A percentile compares a stretch with the other conserved stretches of the same genome.
Evolutionary conservation across 192 early-diverging fungal genomes (phyloP).

Genomic region (Entomortierella lignicola): DNA sequence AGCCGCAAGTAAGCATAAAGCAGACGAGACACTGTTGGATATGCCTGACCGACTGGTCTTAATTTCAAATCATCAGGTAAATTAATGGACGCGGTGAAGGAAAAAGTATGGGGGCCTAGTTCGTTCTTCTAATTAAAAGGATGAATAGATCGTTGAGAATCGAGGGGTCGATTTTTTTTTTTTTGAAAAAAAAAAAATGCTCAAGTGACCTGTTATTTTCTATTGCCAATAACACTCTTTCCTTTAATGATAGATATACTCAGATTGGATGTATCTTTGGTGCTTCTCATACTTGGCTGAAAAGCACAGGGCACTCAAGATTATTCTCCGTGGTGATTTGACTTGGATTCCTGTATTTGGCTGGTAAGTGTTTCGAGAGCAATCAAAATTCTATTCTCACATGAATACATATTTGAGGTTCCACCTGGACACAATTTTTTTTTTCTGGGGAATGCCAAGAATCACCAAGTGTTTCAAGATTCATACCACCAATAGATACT

Average conservation of each 20-base stretch:
- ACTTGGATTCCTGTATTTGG: slow-evolving; percentile 90
- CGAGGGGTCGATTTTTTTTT: no score
- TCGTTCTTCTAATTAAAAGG: no score
- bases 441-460: slow-evolving; percentile 41
- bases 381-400: background rate
- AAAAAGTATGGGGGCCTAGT: background rate
- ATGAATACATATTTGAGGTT: background rate
- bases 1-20: slow-evolving; percentile 2
- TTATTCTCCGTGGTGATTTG: slow-evolving; percentile 89
- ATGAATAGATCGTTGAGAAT: no score
- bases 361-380: slow-evolving; percentile 55
- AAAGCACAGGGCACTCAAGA: slow-evolving; percentile 88
- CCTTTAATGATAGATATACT: slow-evolving; percentile 61
- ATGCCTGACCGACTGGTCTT: slow-evolving; percentile 62
- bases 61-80: slow-evolving; percentile 71
- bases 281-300: slow-evolving; percentile 70
- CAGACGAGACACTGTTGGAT: slow-evolving; percentile 43
- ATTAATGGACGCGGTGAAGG: background rate
- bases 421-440: no score
- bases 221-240: background rate
- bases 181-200: slow-evolving; percentile 22
- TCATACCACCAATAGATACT: background rate
- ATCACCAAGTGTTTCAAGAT: background rate
- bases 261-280: slow-evolving; percentile 80
- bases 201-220: slow-evolving; percentile 20